phyloP scores from a whole-genome alignment of 305 asterid species.

The Fraxinus baroniana region DNA sequence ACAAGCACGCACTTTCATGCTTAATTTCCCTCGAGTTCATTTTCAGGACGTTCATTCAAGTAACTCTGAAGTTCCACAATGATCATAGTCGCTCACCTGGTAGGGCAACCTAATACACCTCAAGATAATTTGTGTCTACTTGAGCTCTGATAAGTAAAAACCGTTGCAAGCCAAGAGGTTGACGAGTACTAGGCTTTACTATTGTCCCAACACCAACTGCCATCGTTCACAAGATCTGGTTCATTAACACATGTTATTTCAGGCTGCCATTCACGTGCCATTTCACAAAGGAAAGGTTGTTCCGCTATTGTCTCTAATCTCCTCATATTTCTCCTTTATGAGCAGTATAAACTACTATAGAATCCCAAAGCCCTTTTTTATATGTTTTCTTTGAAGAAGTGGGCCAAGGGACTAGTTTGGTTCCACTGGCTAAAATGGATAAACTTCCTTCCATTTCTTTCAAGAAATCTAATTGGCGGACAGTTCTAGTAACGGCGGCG shows the following conservation, averaged over 20 bases:
- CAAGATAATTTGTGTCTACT: constrained; percentile 37
- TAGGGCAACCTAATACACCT: constrained; percentile 78
- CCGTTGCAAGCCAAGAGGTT: constrained; percentile 86
- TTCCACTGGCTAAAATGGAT: not conserved
- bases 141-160: constrained; percentile 67
- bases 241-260: constrained; percentile 59
- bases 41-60: constrained; percentile 53
- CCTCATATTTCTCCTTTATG: constrained; percentile 34
- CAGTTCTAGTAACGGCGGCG: too few relatives aligned
- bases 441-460: not conserved
- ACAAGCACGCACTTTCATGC: too few relatives aligned
- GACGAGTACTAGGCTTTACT: constrained; percentile 67
- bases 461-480: not conserved
- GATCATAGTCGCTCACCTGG: constrained; percentile 64
- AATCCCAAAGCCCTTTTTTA: not conserved
- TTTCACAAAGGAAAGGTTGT: constrained; percentile 40
- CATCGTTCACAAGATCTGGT: constrained; percentile 69
- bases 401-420: not conserved
- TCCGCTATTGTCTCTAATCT: constrained; percentile 43
- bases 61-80: constrained; percentile 58
- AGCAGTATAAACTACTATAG: constrained; percentile 27
- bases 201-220: constrained; percentile 84
- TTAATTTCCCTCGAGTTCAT: too few relatives aligned
- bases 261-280: constrained; percentile 28
- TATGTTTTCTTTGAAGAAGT: not conserved